These are phyloP conservation scores for Camelina hispida DNA, from an alignment of 345 rosid species.

Conservation along the genomic window DNA sequence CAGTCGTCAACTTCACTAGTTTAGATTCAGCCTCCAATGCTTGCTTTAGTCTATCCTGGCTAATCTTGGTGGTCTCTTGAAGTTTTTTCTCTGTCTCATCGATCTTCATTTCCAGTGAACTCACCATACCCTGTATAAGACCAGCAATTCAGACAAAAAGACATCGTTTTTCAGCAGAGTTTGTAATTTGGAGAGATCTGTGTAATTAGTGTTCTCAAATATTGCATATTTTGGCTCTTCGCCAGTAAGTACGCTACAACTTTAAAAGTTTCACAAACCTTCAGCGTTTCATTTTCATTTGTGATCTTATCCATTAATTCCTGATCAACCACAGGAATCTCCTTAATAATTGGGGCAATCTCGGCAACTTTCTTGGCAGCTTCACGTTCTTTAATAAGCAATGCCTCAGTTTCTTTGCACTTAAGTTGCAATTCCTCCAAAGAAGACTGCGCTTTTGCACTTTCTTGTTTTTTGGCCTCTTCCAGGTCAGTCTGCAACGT, in stretches of 20 bases:
- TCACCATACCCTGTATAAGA: conserved; percentile 70
- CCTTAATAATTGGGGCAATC: conserved; percentile 76
- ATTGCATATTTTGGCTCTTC: conserved; percentile 13
- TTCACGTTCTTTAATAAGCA: conserved; percentile 76
- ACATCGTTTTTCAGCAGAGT: neutral
- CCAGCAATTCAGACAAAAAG: neutral
- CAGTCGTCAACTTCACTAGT: conserved; percentile 79
- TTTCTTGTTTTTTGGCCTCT: conserved; percentile 94
- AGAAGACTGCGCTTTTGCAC: conserved; percentile 81
- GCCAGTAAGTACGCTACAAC: conserved; percentile 19
- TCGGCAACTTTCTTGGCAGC: conserved; percentile 72
- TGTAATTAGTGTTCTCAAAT: conserved; percentile 3
- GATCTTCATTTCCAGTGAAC: conserved; percentile 82
- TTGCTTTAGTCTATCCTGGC: conserved; percentile 95
- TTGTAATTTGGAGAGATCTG: conserved; percentile 9
- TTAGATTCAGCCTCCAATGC: conserved; percentile 90
- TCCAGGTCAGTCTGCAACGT: conserved; percentile 81
- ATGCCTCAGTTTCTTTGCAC: conserved; percentile 82
- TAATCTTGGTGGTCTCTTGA: conserved; percentile 80
- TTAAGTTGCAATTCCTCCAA: conserved; percentile 78
- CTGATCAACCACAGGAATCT: conserved; percentile 82
- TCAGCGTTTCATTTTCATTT: conserved; percentile 91
- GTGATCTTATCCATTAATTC: conserved; percentile 76
- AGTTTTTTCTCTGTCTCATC: conserved; percentile 89
- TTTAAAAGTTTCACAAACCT: conserved; percentile 59